Percentiles rank a stretch among this genome's conserved stretches.
Conservation (phyloP, 106 monocot species). For the Dendrobium chrysotoxum region DNA sequence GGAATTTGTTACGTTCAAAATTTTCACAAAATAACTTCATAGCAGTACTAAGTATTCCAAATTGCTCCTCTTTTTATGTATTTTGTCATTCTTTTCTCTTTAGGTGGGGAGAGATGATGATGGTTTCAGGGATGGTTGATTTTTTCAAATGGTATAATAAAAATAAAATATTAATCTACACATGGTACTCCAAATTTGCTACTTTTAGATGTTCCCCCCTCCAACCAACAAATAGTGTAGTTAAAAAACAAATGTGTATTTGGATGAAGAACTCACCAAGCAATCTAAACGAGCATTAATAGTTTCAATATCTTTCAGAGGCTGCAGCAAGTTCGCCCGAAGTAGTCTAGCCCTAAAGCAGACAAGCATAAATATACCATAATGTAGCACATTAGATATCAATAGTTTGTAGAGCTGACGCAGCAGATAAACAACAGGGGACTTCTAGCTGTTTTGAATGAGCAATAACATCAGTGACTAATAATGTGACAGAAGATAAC, state of each 20-base stretch:
- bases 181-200: not conserved
- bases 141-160: not conserved
- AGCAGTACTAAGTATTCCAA: not conserved
- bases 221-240: not conserved
- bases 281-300: conserved; percentile 98
- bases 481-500: not conserved
- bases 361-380: conserved; percentile 9
- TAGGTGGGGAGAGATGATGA: not conserved
- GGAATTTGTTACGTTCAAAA: not conserved
- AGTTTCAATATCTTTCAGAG: conserved; percentile 87
- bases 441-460: not conserved
- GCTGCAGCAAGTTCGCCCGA: conserved; percentile 91
- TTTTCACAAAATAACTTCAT: not conserved
- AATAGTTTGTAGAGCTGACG: not conserved
- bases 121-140: not conserved
- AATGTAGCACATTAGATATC: not conserved
- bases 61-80: not conserved
- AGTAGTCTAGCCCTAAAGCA: conserved; percentile 78
- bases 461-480: not conserved
- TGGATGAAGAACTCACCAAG: conserved; percentile 44
- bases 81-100: not conserved
- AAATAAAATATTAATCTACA: not conserved
- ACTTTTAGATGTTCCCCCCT: not conserved
- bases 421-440: not conserved
- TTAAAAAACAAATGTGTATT: not conserved